These are phyloP conservation scores for Barbatosphaeria neglecta DNA, from an alignment of 495 filamentous ascomycete species.

Conservation along the genomic window DNA sequence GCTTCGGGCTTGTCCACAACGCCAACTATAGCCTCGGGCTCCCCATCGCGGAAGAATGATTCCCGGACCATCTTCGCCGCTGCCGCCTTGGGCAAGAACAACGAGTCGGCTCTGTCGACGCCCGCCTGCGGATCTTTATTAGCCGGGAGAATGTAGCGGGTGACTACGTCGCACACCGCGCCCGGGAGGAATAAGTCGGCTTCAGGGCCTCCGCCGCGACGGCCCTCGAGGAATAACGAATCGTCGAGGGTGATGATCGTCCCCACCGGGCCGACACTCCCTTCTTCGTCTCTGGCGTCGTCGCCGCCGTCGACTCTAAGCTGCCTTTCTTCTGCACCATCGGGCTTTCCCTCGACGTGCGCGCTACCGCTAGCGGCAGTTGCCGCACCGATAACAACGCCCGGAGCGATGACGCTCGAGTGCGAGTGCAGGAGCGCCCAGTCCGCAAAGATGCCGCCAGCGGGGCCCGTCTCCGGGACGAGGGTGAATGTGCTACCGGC, in stretches of 20 bases:
- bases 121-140: background rate
- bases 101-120: background rate
- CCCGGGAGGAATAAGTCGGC: background rate
- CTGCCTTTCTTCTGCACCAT: too few relatives aligned
- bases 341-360: too few relatives aligned
- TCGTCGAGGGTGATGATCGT: background rate
- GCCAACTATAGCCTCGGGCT: background rate
- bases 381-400: too few relatives aligned
- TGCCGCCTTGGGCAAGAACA: conserved; percentile 1
- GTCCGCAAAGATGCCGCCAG: background rate
- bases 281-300: background rate
- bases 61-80: background rate
- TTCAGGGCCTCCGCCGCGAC: background rate
- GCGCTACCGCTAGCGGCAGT: background rate
- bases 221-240: background rate
- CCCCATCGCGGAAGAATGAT: background rate
- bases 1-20: background rate
- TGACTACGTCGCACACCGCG: background rate
- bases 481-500: background rate
- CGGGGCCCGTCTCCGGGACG: background rate
- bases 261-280: background rate
- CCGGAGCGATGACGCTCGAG: background rate
- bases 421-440: background rate
- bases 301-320: background rate
- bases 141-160: too few relatives aligned